phyloP scores from a whole-genome alignment of 306 rosid species.

The Ceratonia siliqua region DNA sequence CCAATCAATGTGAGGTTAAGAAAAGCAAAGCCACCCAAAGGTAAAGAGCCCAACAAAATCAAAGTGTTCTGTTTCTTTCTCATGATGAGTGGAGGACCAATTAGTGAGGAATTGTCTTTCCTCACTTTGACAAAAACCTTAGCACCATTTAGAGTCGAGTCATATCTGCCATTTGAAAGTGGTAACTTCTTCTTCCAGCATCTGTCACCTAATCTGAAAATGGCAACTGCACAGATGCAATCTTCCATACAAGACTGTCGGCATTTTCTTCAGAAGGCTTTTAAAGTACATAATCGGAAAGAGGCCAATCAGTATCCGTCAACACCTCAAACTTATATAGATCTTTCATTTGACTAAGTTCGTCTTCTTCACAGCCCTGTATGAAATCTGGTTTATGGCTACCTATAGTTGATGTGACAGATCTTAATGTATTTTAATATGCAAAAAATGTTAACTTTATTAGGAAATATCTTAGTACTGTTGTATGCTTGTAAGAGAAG shows the following conservation, averaged over 20 bases:
- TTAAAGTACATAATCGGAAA: conserved; percentile 26
- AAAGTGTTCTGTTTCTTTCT: conserved; percentile 28
- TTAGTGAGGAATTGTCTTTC: conserved; percentile 36
- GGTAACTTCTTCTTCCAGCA: conserved; percentile 59
- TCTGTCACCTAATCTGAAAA: conserved; percentile 29
- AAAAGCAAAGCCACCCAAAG: conserved; percentile 45
- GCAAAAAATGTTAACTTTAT: too few species aligned
- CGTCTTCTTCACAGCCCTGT: conserved; percentile 41
- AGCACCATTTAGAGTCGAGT: conserved; percentile 22
- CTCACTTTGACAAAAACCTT: conserved; percentile 48
- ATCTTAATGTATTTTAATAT: too few species aligned
- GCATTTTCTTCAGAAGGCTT: conserved; percentile 39
- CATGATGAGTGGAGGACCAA: conserved; percentile 3
- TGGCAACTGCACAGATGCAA: conserved; percentile 51
- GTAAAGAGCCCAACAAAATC: conserved; percentile 39
- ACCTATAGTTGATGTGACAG: too few species aligned
- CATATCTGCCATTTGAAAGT: conserved; percentile 48
- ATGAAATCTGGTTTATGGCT: conserved; percentile 49
- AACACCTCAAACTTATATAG: conserved; percentile 26
- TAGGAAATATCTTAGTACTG: too few species aligned
- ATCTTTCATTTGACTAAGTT: background rate
- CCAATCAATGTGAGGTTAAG: conserved; percentile 35
- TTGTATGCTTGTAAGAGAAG: too few species aligned
- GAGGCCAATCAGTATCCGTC: conserved; percentile 41
- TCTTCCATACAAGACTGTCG: conserved; percentile 45